Base-by-base conservation (phyloP, 768 basidiomycete species). In the Rhizopogon sp. region DNA sequence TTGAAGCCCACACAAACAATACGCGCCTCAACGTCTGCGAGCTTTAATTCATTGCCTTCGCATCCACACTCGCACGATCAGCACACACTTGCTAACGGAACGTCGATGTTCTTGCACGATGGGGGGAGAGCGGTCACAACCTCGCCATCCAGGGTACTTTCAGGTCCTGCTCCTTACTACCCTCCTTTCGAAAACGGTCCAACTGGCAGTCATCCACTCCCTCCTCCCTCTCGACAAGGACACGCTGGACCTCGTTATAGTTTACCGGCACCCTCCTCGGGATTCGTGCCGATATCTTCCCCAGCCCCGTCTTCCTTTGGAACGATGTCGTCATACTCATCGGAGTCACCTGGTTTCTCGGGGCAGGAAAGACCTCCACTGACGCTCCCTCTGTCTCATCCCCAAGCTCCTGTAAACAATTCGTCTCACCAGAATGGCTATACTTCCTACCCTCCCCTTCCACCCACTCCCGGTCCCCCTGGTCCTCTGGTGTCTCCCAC, bases 241-340 rank as follows among this genome's bases (percentile, higher is more conserved):
- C 66, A 68, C 40, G 76, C 77, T 60, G 81, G 80, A 35, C 81
- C 87, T 11, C 76, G 88, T 51, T 83, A 86, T 60, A 89, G 84
- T 60, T 72, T 88, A 56, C 86, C 87, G 17, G 63, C 79, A 1
- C 70, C 82, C 6, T 83, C 87, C 0, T 87, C 88, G 10, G 87
- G 88, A 11, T 91, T 89, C 61, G 71, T 81, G 52, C 83, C 87
- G 39, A 63, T 86, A 43, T 65, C 76, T 28, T 76, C 53, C 52
- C 62, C 71, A n/a, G 54, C 69, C 39, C 62, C 75, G 11, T 68
- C 76, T 6, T 66, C 70, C 47, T 78, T 76, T 59, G 61, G 60
- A 13, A 54, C 70, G 17, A 54, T 72, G 50, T 56, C 72, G 20
- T 66, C 75, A 10, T 74, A 76, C 57, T 64, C 70, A 16, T 62